A percentile compares a stretch with the other conserved stretches of the same genome.
phyloP scores from a whole-genome alignment of 2,329 filamentous ascomycete genomes.

The Diaporthe sp. region DNA sequence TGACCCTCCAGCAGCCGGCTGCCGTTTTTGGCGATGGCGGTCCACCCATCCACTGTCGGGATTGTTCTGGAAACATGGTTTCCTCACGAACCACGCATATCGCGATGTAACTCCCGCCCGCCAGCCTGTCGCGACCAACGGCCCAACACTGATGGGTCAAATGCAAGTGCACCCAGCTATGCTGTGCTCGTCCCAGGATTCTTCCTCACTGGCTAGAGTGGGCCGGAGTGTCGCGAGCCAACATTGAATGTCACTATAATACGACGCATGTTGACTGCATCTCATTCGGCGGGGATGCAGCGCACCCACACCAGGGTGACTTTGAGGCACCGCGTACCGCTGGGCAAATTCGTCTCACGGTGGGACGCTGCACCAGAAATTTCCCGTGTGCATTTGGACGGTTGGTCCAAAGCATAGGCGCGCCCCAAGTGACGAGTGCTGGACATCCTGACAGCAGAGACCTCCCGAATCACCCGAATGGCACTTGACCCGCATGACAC shows the following conservation, averaged over 20 bases:
- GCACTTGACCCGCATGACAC: not conserved
- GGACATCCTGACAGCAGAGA: not conserved
- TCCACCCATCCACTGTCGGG: slow-evolving; percentile 30
- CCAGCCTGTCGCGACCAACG: slow-evolving; percentile 10
- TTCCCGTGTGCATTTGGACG: not conserved
- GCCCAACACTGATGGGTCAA: slow-evolving; percentile 14
- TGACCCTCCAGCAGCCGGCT: not conserved
- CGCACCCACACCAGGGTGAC: not conserved
- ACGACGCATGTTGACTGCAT: slow-evolving; percentile 7
- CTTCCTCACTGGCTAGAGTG: slow-evolving; percentile 16
- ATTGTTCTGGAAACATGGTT: slow-evolving; percentile 28
- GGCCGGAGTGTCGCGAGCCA: not conserved
- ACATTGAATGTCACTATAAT: not conserved
- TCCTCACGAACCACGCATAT: slow-evolving; percentile 9
- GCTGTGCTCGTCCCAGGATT: slow-evolving; percentile 5
- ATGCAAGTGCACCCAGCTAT: slow-evolving; percentile 20
- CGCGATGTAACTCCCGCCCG: slow-evolving; percentile 25
- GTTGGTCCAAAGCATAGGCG: not conserved
- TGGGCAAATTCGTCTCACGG: not conserved
- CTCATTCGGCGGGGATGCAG: slow-evolving; percentile 16
- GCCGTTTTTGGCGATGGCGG: not conserved
- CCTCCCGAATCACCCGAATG: not conserved
- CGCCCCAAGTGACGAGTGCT: not conserved
- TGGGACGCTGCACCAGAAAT: not conserved
- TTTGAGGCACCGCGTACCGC: slow-evolving; percentile 1